phyloP scores from a whole-genome alignment of 441 rosid species.

The Aleurites moluccanus region DNA sequence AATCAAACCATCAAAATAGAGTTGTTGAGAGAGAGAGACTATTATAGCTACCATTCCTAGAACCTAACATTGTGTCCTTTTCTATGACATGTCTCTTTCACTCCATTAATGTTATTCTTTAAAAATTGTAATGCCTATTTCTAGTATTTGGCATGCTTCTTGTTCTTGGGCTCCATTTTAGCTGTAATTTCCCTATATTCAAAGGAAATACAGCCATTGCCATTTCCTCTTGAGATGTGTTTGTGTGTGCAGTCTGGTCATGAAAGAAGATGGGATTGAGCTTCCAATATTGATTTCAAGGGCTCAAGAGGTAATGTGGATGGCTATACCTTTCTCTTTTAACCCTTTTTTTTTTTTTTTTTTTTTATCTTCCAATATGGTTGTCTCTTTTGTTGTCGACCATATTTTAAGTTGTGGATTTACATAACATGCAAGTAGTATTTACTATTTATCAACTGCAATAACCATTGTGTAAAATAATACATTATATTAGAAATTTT shows the following conservation, averaged over 20 bases:
- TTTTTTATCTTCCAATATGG: too few relatives aligned
- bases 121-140: background rate
- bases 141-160: background rate
- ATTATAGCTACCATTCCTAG: background rate
- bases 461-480: too few relatives aligned
- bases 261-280: conserved; percentile 4
- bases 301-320: background rate
- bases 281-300: background rate
- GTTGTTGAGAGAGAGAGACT: background rate
- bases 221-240: background rate
- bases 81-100: background rate
- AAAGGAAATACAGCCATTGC: background rate
- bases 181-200: background rate
- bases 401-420: too few relatives aligned
- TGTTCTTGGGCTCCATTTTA: background rate
- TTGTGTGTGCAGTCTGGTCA: background rate
- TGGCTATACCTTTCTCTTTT: background rate
- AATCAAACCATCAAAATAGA: background rate
- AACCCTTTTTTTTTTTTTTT: too few relatives aligned
- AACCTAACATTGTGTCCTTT: background rate
- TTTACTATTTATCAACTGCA: too few relatives aligned
- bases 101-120: background rate
- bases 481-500: too few relatives aligned
- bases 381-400: too few relatives aligned
- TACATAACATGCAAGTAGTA: too few relatives aligned